These are phyloP conservation scores for Inga leiocalycina DNA, from an alignment of 306 rosid genomes.

Conservation along the genomic window DNA sequence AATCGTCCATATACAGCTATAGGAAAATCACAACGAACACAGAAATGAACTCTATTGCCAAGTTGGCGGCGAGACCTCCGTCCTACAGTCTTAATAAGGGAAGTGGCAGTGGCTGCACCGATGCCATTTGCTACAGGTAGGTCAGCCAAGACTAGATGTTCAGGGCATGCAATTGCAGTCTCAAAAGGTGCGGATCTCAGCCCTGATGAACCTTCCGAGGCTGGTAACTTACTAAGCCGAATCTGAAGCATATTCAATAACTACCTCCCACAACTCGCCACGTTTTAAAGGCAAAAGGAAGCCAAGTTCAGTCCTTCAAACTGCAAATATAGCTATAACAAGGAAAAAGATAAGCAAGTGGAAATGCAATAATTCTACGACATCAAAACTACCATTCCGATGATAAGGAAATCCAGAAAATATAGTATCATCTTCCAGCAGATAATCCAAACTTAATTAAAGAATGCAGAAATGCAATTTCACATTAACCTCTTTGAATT, in stretches of 20 bases:
- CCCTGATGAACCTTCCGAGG: constrained; percentile 64
- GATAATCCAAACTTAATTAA: neutral
- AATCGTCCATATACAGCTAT: constrained; percentile 87
- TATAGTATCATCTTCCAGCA: neutral
- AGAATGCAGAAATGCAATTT: neutral
- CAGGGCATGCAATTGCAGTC: constrained; percentile 95
- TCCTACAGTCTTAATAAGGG: constrained; percentile 75
- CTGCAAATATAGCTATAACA: neutral
- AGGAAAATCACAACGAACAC: constrained; percentile 95
- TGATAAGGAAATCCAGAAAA: neutral
- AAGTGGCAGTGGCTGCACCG: constrained; percentile 74
- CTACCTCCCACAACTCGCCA: constrained; percentile 23
- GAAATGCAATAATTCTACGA: neutral
- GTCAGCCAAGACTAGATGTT: constrained; percentile 94
- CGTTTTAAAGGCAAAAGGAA: neutral
- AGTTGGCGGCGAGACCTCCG: constrained; percentile 98
- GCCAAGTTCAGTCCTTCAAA: neutral
- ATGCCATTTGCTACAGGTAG: constrained; percentile 98
- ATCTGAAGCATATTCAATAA: constrained; percentile 82
- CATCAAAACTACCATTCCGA: neutral
- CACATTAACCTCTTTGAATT: neutral
- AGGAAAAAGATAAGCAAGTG: neutral
- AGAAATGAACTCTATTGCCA: constrained; percentile 94
- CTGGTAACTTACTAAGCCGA: constrained; percentile 76
- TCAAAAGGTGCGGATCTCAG: constrained; percentile 64